Base-by-base conservation (phyloP, 495 filamentous ascomycete genomes). In the Aspergillus asperescens region DNA sequence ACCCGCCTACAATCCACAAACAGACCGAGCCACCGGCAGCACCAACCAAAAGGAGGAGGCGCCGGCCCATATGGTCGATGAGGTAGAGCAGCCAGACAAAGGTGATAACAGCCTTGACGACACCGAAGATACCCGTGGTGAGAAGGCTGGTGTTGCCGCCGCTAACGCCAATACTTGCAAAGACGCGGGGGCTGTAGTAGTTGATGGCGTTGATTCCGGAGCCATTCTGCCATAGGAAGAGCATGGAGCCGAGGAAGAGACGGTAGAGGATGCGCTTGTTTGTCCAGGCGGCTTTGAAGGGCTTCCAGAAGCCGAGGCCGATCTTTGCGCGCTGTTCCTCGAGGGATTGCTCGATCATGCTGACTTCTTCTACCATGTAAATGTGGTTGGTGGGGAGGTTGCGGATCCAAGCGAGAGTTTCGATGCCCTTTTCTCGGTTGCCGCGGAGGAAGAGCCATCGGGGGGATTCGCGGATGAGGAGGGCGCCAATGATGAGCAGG, bases 1-100 rank as follows among this genome's bases (percentile, higher is more conserved):
- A 75, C 1, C 67, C 70, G n/a, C 87, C 87, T 46, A 91, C 84
- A 54, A 91, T 86, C 71, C 86, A 85, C 78, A 90, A 83, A 58
- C 79, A 81, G 43, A 86, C 64, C 5, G 78, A 82, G 61, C 85
- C 84, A 18, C 82, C 87, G 40, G 84, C 75, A 6, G 81, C 83
- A 16, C 87, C 89, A 71, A 81, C 78, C 46, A 90, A 71, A n/a
- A 94, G 78, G 31, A 85, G 78, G 32, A 79, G 74, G 4, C 84
- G 78, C 4, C 87, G 79, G 18, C 87, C 87, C 6, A 89, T 73
- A 1, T 77, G 80, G 62, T 92, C 87, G 48, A 84, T 86, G 56
- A 85, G 75, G 58, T 84, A 89, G 31, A 86, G 60, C 6, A 89
- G 71, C 77, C 85, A 89, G 24, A 81, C 38, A 38, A 76, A 72